Base-by-base conservation (phyloP, 192 early-diverging fungal genomes). In the Endogone sp. region DNA sequence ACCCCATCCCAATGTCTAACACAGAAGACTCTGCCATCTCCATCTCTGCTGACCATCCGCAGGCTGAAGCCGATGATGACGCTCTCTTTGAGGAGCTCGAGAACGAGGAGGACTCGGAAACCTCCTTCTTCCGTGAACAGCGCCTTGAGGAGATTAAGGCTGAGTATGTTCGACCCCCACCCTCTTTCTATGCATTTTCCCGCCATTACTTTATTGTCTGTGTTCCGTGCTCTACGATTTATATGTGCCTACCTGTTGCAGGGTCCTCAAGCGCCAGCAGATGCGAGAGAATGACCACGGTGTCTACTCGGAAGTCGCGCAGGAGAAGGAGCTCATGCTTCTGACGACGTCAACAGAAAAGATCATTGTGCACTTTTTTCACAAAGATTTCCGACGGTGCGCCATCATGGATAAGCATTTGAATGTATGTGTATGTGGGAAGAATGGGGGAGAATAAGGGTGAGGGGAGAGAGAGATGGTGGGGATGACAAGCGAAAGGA, bases 401-500 rank as follows among this genome's bases (percentile, higher is more conserved):
- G 88, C 92, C 71, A 93, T 97, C 49, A 89, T 99, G 71, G 95
- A 99, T 73, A 88, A 81, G 74, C 97, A 99, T 75, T 72, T 99
- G 32, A 84, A 86, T 67, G 84, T 91, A 77, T 26, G 62, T 60
- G 44, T 9, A 4, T 59, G 55, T n/a, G n/a, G n/a, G n/a, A n/a
- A n/a, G n/a, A n/a, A n/a, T n/a, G n/a, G n/a, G 9, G 25, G 4
- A 55, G 25, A 27, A 16, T 22, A 2, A 57, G 8, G 16, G 11
- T 44, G 4, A 54, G 20, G 6, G 21, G 56, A 20, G 22, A 60
- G 29, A 49, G 22, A 23, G 24, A 13, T 64, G 6, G 49, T 55
- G 31, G 28, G 27, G 11, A 61, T 23, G 29, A 21, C n/a, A n/a
- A 16, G 37, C 16, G 37, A 49, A 49, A 49, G 37, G 37, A 49